These are phyloP conservation scores for Plasmodium berghei DNA, from an alignment of 169 alveolate species.

Conservation along the genomic window DNA sequence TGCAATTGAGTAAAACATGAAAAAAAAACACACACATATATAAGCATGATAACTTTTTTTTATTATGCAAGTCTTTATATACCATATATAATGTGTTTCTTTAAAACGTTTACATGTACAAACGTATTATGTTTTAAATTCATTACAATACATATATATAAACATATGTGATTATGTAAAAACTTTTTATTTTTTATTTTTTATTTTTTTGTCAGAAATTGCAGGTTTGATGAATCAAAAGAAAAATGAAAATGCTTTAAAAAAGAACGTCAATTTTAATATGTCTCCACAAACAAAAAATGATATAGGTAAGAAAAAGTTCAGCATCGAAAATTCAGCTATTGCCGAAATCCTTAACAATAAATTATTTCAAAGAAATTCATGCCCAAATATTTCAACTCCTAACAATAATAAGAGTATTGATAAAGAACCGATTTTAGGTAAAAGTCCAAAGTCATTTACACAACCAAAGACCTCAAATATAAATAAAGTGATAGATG, in stretches of 20 bases:
- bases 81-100: background rate
- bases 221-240: conserved; percentile 28
- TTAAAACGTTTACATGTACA: conserved; percentile 13
- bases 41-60: background rate
- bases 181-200: background rate
- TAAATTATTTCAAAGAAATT: conserved; percentile 27
- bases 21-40: background rate
- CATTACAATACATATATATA: conserved; percentile 16
- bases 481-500: conserved; percentile 17
- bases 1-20: conserved; percentile 42
- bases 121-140: background rate
- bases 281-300: background rate
- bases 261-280: conserved; percentile 35
- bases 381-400: background rate
- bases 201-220: conserved; percentile 11
- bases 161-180: background rate
- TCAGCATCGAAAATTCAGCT: conserved; percentile 28
- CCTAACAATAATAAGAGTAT: conserved; percentile 10
- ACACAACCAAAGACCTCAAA: background rate
- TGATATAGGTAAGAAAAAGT: background rate
- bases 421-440: conserved; percentile 13
- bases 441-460: conserved; percentile 24
- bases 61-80: too few relatives aligned
- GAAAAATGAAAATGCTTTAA: conserved; percentile 11
- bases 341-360: conserved; percentile 41